These are phyloP conservation scores for Syzygium aqueum DNA, from an alignment of 345 rosid genomes.

Conservation along the genomic window DNA sequence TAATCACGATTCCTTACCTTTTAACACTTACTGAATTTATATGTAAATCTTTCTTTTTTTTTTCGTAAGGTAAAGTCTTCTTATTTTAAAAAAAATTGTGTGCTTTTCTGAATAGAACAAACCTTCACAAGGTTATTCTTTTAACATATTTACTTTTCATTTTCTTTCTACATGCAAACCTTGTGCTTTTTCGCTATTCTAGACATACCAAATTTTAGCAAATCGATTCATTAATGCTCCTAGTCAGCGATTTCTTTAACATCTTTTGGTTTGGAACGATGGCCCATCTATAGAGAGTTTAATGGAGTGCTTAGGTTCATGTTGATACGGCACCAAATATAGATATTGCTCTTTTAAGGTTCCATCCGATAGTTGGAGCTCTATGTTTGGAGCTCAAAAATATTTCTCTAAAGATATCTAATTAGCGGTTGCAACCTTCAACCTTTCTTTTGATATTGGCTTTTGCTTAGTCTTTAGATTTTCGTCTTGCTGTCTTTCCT, in stretches of 20 bases:
- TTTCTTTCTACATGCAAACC: background rate
- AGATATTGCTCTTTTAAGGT: background rate
- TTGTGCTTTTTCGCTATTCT: background rate
- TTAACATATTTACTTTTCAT: background rate
- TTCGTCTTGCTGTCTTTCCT: background rate
- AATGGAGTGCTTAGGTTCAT: background rate
- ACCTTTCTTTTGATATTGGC: background rate
- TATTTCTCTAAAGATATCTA: background rate
- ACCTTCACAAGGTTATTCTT: background rate
- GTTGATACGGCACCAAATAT: background rate
- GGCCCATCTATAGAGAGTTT: background rate
- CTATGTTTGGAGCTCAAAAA: background rate
- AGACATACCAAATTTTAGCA: background rate
- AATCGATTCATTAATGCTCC: background rate
- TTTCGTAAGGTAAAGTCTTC: background rate
- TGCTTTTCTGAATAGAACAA: background rate
- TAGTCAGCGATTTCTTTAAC: background rate
- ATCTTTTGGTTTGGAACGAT: background rate
- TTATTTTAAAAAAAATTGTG: background rate
- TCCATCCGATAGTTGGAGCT: background rate
- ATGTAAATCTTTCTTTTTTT: background rate
- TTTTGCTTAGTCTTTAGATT: background rate
- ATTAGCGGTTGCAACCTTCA: background rate
- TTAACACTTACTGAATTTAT: background rate
- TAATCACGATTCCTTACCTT: background rate